A percentile compares a stretch with the other conserved stretches of the same genome.
Evolutionary conservation across 805 yeast genomes (phyloP).

Genomic region (Suhomyces vadensis): DNA sequence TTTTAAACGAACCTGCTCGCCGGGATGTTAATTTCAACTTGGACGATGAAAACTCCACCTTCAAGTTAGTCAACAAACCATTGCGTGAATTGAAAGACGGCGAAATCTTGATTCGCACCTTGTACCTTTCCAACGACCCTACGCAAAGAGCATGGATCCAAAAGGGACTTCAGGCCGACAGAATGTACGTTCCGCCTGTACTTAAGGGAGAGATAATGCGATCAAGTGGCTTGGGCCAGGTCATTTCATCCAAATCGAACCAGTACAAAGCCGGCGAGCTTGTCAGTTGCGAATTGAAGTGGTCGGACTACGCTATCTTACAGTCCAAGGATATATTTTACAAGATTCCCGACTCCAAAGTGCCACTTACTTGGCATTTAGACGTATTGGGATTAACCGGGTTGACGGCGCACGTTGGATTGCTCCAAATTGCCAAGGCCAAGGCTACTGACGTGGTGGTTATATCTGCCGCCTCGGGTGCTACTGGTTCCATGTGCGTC

Average conservation of each 20-base stretch:
- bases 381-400: slow-evolving; percentile 53
- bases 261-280: slow-evolving; percentile 46
- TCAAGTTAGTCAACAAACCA: slow-evolving; percentile 22
- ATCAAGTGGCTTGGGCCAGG: slow-evolving; percentile 48
- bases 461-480: slow-evolving; percentile 70
- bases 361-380: slow-evolving; percentile 15
- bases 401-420: slow-evolving; percentile 60
- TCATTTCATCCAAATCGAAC: slow-evolving; percentile 46
- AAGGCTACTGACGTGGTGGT: slow-evolving; percentile 46
- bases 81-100: slow-evolving; percentile 21
- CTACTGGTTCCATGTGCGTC: slow-evolving; percentile 63
- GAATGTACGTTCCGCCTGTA: slow-evolving; percentile 39
- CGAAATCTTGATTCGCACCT: slow-evolving; percentile 27
- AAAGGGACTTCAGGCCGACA: slow-evolving; percentile 22
- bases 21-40: slow-evolving; percentile 19
- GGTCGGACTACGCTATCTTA: slow-evolving; percentile 51
- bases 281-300: slow-evolving; percentile 40
- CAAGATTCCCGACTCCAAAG: slow-evolving; percentile 26
- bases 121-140: slow-evolving; percentile 38
- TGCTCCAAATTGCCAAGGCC: slow-evolving; percentile 50
- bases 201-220: slow-evolving; percentile 47
- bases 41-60: slow-evolving; percentile 29
- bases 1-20: slow-evolving; percentile 22
- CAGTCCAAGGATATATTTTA: slow-evolving; percentile 24
- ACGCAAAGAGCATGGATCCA: slow-evolving; percentile 38